Conservation (phyloP, 495 filamentous ascomycete species). For the Penicillium desertorum region DNA sequence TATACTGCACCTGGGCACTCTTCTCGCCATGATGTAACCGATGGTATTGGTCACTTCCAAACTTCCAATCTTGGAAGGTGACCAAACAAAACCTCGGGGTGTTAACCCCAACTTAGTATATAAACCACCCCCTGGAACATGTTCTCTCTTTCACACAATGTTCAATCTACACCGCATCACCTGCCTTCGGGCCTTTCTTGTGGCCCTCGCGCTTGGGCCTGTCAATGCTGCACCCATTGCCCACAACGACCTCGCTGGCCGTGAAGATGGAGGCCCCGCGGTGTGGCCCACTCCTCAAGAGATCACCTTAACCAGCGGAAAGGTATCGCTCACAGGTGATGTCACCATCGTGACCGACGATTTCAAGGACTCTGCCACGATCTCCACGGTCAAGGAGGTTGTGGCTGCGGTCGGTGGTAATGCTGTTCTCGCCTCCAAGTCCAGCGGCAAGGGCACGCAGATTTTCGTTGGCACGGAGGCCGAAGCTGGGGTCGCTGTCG, state of each 20-base stretch:
- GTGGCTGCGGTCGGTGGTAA: slow-evolving; percentile 14
- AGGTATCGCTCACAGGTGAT: slow-evolving; percentile 7
- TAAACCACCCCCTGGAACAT: not conserved
- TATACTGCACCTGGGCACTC: not conserved
- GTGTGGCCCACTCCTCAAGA: slow-evolving; percentile 18
- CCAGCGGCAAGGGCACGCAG: slow-evolving; percentile 15
- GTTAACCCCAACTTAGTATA: not conserved
- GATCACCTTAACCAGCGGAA: slow-evolving; percentile 5
- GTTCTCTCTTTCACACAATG: slow-evolving; percentile 5
- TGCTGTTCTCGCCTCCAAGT: slow-evolving; percentile 3
- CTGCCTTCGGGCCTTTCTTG: slow-evolving; percentile 13
- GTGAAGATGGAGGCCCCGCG: not conserved
- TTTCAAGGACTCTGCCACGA: slow-evolving; percentile 15
- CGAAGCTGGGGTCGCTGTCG: slow-evolving; percentile 3
- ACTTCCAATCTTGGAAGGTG: not conserved
- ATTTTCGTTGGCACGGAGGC: slow-evolving; percentile 16
- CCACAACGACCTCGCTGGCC: not conserved
- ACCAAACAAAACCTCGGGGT: not conserved
- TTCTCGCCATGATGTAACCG: slow-evolving; percentile 13
- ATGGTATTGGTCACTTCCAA: not conserved
- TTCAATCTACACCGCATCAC: slow-evolving; percentile 3
- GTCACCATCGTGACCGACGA: slow-evolving; percentile 19
- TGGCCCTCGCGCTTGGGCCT: slow-evolving; percentile 8
- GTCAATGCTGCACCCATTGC: slow-evolving; percentile 10
- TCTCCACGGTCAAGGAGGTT: slow-evolving; percentile 12